Base-by-base conservation (phyloP, 371 early-diverging fungal species). In the Circinella minor region DNA sequence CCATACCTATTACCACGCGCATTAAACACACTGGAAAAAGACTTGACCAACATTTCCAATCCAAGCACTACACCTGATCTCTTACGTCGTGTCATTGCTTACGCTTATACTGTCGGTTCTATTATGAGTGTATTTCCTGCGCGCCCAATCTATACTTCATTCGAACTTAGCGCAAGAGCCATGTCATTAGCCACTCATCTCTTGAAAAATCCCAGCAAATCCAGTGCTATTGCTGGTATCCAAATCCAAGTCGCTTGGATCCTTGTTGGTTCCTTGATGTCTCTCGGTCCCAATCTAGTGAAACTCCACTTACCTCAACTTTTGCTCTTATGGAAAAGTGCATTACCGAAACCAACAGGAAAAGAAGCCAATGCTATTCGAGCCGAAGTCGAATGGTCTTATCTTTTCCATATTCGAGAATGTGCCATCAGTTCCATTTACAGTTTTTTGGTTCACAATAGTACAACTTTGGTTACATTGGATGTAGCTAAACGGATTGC, bases 401-500 rank as follows among this genome's bases (percentile, higher is more conserved):
- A 82, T 65, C 72, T 91, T 60, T 80, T 94, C n/a, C 84, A 89
- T 61, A 81, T 79, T 3, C 85, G 92, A 17, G 93, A 93, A 67
- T 85, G 86, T 54, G 94, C 93, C 3, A 81, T 93, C 36, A 85
- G 87, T 11, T 92, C 93, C 0, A 81, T 96, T 18, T 87, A 89
- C 46, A 86, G 91, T 61, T 94, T 94, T 63, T 74, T 96, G 62
- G 74, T 81, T 7, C 90, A 89, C 78, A 94, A 94, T 68, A 75
- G 77, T 34, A 82, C 88, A 14, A 87, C 90, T 3, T 74, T 94
- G 13, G 85, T 90, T 5, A 90, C 92, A 0, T 71, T 89, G 17
- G 96, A 95, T 77, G 89, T 94, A 17, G 90, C 91, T 13, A 95
- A 96, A 76, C 85, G 96, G 15, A 82, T 95, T 17, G 87, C 92